A percentile compares a stretch with the other conserved stretches of the same genome.
These are phyloP conservation scores for Rhizopus sp. DNA, from an alignment of 371 early-diverging fungal genomes.

Conservation along the genomic window DNA sequence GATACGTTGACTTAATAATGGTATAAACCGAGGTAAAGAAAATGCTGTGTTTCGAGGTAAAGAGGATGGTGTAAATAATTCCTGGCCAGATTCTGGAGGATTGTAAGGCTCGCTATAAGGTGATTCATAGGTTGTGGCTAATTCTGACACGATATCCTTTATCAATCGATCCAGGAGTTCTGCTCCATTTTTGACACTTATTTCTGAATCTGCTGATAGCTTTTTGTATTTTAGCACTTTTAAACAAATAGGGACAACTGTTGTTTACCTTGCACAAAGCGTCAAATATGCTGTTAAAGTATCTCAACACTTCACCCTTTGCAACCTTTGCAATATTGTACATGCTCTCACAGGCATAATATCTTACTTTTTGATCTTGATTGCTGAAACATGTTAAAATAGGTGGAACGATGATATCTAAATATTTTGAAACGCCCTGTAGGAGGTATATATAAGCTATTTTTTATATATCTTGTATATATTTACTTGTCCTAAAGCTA, in stretches of 20 bases:
- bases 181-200: constrained; percentile 86
- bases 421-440: constrained; percentile 63
- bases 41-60: constrained; percentile 61
- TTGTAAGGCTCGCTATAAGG: constrained; percentile 34
- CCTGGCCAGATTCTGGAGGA: constrained; percentile 25
- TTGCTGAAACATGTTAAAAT: constrained; percentile 88
- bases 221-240: constrained; percentile 16
- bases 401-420: constrained; percentile 84
- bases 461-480: background rate
- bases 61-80: constrained; percentile 27
- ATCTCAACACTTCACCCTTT: constrained; percentile 76
- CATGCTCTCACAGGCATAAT: constrained; percentile 94
- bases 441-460: background rate
- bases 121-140: constrained; percentile 67
- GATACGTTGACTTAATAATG: constrained; percentile 85
- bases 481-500: constrained; percentile 77
- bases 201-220: constrained; percentile 83
- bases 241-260: background rate
- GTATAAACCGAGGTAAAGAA: constrained; percentile 86
- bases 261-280: constrained; percentile 79
- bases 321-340: constrained; percentile 96
- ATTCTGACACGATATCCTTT: constrained; percentile 92
- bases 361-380: constrained; percentile 86
- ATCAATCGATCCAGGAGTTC: constrained; percentile 87
- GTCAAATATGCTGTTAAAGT: constrained; percentile 94